phyloP scores from a whole-genome alignment of 2,329 filamentous ascomycete species.

The Tolypocladium sp. region DNA sequence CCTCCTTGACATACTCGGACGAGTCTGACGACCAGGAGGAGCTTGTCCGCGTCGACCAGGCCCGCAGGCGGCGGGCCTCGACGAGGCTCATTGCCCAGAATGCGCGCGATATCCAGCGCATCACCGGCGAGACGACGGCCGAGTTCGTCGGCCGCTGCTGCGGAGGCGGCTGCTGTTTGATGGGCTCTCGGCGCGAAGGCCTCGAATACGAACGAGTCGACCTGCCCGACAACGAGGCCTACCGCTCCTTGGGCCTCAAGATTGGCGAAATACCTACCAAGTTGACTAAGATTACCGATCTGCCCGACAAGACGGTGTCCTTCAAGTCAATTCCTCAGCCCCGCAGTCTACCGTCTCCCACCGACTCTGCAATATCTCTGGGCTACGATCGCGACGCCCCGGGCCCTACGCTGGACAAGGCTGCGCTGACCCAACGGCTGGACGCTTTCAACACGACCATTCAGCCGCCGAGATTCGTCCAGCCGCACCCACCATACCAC shows the following conservation, averaged over 20 bases:
- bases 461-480: conserved; percentile 81
- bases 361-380: conserved; percentile 40
- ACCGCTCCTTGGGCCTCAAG: conserved; percentile 66
- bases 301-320: conserved; percentile 69
- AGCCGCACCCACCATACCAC: conserved; percentile 87
- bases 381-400: conserved; percentile 22
- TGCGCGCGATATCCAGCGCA: conserved; percentile 51
- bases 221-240: conserved; percentile 76
- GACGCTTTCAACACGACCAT: conserved; percentile 44
- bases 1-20: conserved; percentile 54
- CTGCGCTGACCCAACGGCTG: conserved; percentile 8
- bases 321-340: conserved; percentile 48
- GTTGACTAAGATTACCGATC: conserved; percentile 59
- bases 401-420: conserved; percentile 20
- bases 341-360: conserved; percentile 26
- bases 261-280: conserved; percentile 65
- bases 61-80: conserved; percentile 54
- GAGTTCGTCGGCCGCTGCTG: conserved; percentile 55
- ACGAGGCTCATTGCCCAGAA: conserved; percentile 59
- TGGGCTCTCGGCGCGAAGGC: conserved; percentile 32
- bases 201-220: conserved; percentile 43
- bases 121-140: conserved; percentile 55
- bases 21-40: conserved; percentile 52
- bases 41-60: conserved; percentile 30
- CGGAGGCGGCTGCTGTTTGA: conserved; percentile 55